Base-by-base conservation (phyloP, 371 early-diverging fungal genomes). In the Mortierella sp. region DNA sequence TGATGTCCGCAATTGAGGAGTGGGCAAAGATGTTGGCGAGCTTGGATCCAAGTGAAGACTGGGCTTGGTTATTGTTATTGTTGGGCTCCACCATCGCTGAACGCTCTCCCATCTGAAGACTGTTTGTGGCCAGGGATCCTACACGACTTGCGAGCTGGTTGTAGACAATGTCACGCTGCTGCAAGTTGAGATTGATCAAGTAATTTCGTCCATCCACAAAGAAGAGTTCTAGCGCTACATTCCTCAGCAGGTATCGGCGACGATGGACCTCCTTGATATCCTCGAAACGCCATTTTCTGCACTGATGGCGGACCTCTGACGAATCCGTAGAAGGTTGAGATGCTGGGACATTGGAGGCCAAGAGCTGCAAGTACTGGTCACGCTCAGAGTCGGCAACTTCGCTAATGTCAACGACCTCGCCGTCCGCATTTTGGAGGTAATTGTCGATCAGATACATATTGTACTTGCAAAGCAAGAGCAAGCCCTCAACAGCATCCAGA, bases 141-240 rank as follows among this genome's bases (percentile, higher is more conserved):
- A 91, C 89, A 62, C 92, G 90, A 30, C 84, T 85, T 0, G 90
- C 86, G 8, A 95, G 84, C 59, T 91, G 89, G 52, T 87, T 87
- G 71, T 92, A 95, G 3, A 94, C 87, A 18, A 88, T 84, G 66
- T 95, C 95, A 22, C 95, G 86, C 71, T 93, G 91, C 18, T 88
- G 85, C 30, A 88, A 62, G 49, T 84, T 87, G 32, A 94, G 87
- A 5, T 94, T 93, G 62, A 95, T 87, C 39, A 95, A 68, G 22
- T 91, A 92, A 67, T 90, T 94, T 14, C 92, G 88, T 9, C 95
- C 95, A 72, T 95, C 94, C 0, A 85, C 88, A 71, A 93, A 89
- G 76, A 95, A 95, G 20, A 95, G 87, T 78, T 95, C 95, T 20
- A 94, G 58, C 0, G 94, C 95, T 16, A 94, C 94, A 75, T 93